These are phyloP conservation scores for Ganoderma meredithae DNA, from an alignment of 1,284 basidiomycete genomes.

Conservation along the genomic window DNA sequence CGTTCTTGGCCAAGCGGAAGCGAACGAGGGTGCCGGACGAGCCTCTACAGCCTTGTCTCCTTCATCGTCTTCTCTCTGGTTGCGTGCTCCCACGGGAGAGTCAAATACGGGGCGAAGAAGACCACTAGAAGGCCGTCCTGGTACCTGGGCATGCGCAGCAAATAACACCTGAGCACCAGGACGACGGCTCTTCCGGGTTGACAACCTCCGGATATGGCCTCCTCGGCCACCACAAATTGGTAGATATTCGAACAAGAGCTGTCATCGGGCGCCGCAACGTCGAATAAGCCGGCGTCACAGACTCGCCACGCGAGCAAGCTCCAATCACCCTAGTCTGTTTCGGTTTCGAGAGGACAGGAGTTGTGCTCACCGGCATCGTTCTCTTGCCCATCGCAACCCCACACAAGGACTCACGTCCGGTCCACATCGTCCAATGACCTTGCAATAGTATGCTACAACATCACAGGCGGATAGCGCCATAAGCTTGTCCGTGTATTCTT, in stretches of 20 bases:
- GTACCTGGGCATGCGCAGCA: conserved; percentile 15
- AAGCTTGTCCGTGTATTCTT: neutral
- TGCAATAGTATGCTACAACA: conserved; percentile 24
- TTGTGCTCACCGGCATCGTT: conserved; percentile 4
- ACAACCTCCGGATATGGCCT: conserved; percentile 1
- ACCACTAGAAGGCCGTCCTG: conserved; percentile 7
- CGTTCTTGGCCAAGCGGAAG: conserved; percentile 1
- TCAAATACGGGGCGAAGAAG: neutral
- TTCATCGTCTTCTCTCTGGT: neutral
- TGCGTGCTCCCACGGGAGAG: conserved; percentile 4
- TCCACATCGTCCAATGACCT: conserved; percentile 2
- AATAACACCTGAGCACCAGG: neutral
- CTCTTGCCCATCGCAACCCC: too few relatives aligned
- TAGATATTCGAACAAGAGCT: neutral
- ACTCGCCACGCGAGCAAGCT: conserved; percentile 5
- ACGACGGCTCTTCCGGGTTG: neutral
- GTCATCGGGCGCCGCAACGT: neutral
- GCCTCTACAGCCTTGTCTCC: neutral
- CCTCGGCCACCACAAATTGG: conserved; percentile 3
- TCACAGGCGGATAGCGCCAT: conserved; percentile 10
- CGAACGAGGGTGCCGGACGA: neutral
- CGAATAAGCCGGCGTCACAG: neutral
- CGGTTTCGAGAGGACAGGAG: neutral
- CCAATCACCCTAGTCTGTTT: neutral
- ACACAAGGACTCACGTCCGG: neutral